Conservation (phyloP, 2,329 filamentous ascomycete species). For the Mariannaea elegans region DNA sequence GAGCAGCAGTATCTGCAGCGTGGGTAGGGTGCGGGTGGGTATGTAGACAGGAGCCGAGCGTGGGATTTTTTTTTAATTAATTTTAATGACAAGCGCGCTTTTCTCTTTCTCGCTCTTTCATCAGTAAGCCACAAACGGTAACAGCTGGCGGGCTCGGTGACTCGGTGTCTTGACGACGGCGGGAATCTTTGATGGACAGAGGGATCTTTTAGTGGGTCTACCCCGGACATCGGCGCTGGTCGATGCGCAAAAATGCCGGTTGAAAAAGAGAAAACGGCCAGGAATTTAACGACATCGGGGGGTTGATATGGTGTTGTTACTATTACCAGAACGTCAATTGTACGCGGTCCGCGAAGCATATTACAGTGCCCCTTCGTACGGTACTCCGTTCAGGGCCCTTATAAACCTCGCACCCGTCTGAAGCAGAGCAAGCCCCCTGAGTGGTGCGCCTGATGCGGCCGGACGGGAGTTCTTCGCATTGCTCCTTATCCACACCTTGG, state of each 20-base stretch:
- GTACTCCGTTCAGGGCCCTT: no score
- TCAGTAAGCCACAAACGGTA: neutral
- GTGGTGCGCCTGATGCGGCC: conserved; percentile 39
- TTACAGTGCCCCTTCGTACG: no score
- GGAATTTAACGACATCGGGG: no score
- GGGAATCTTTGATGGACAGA: neutral
- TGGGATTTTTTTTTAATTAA: no score
- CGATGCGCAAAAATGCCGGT: conserved; percentile 7
- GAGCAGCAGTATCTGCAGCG: conserved; percentile 10
- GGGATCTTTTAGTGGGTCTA: conserved; percentile 34
- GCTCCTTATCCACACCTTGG: conserved; percentile 13
- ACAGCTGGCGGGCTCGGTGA: neutral
- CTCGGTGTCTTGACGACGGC: neutral
- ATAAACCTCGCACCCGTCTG: no score
- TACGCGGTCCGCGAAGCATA: neutral
- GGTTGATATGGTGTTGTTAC: no score
- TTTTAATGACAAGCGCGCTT: neutral
- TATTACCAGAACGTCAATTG: conserved; percentile 11
- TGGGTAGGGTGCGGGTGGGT: conserved; percentile 1
- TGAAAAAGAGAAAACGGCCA: no score
- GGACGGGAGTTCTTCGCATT: conserved; percentile 11
- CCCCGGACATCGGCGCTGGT: conserved; percentile 41
- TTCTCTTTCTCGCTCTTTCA: neutral
- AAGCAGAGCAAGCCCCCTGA: conserved; percentile 16
- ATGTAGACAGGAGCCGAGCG: neutral